phyloP scores from a whole-genome alignment of 2,329 filamentous ascomycete species.

The Aspergillus novofumigatus region DNA sequence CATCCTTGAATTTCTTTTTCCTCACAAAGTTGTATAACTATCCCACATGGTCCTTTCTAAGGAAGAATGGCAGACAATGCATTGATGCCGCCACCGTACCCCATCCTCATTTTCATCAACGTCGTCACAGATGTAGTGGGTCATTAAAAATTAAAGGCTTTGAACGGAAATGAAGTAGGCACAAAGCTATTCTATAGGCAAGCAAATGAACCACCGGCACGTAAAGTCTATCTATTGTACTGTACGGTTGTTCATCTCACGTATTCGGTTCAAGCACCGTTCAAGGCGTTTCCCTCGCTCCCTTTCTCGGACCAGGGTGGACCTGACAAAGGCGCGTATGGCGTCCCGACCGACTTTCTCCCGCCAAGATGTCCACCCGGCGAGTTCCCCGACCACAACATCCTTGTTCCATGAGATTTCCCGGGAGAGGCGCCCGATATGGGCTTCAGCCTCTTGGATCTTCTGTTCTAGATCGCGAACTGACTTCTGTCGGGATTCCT shows the following conservation, averaged over 20 bases:
- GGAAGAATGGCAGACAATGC: not conserved
- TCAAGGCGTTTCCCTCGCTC: slow-evolving; percentile 75
- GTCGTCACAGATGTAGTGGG: not conserved
- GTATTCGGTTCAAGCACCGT: slow-evolving; percentile 67
- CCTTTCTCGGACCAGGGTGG: slow-evolving; percentile 75
- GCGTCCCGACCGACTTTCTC: slow-evolving; percentile 71
- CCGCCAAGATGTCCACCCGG: slow-evolving; percentile 89
- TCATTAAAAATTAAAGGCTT: slow-evolving; percentile 4
- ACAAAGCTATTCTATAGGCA: slow-evolving; percentile 1
- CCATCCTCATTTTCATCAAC: not conserved
- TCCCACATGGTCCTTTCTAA: not conserved
- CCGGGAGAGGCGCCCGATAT: slow-evolving; percentile 69
- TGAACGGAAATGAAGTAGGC: not conserved
- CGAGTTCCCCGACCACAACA: slow-evolving; percentile 84
- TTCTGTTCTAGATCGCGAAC: slow-evolving; percentile 82
- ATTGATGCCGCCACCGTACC: not conserved
- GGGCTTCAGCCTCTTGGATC: slow-evolving; percentile 63
- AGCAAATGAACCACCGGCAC: slow-evolving; percentile 3
- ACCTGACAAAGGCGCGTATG: slow-evolving; percentile 69
- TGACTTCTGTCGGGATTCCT: slow-evolving; percentile 78
- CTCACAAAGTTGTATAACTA: not conserved
- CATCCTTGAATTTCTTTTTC: not conserved
- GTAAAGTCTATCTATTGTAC: slow-evolving; percentile 11
- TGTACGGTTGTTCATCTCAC: slow-evolving; percentile 21
- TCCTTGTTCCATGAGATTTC: slow-evolving; percentile 91